These are phyloP conservation scores for Aspergillus tubingensis DNA, from an alignment of 2,329 filamentous ascomycete species.

Conservation along the genomic window DNA sequence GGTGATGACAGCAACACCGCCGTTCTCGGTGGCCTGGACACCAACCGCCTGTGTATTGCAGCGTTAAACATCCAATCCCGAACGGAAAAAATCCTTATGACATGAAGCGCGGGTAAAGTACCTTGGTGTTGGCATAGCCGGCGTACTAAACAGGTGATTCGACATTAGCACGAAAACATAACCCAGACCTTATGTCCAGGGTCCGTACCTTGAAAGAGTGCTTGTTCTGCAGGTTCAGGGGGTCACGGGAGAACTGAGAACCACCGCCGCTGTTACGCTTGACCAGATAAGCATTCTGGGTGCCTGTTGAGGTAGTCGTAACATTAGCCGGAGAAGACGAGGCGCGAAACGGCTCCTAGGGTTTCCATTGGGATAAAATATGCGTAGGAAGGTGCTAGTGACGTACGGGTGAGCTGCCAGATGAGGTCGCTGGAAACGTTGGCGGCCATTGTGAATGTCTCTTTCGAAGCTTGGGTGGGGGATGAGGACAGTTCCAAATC, in stretches of 20 bases:
- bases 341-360: background rate
- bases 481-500: slow-evolving; percentile 28
- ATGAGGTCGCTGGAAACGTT: slow-evolving; percentile 88
- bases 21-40: slow-evolving; percentile 72
- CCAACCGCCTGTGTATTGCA: slow-evolving; percentile 69
- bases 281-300: slow-evolving; percentile 86
- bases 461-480: slow-evolving; percentile 23
- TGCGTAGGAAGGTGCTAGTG: slow-evolving; percentile 14
- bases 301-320: slow-evolving; percentile 57
- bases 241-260: slow-evolving; percentile 89
- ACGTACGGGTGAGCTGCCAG: slow-evolving; percentile 95
- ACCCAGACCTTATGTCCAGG: slow-evolving; percentile 5
- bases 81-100: background rate
- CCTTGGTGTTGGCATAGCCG: slow-evolving; percentile 92
- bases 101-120: slow-evolving; percentile 46
- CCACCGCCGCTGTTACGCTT: slow-evolving; percentile 81
- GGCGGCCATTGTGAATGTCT: slow-evolving; percentile 47
- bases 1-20: slow-evolving; percentile 75
- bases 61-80: slow-evolving; percentile 10
- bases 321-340: slow-evolving; percentile 18
- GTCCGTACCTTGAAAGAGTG: slow-evolving; percentile 78
- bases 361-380: background rate
- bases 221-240: slow-evolving; percentile 89
- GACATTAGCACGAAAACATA: slow-evolving; percentile 16
- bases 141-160: slow-evolving; percentile 63